phyloP scores from a whole-genome alignment of 2,329 filamentous ascomycete species.

The Aureobasidium lini region DNA sequence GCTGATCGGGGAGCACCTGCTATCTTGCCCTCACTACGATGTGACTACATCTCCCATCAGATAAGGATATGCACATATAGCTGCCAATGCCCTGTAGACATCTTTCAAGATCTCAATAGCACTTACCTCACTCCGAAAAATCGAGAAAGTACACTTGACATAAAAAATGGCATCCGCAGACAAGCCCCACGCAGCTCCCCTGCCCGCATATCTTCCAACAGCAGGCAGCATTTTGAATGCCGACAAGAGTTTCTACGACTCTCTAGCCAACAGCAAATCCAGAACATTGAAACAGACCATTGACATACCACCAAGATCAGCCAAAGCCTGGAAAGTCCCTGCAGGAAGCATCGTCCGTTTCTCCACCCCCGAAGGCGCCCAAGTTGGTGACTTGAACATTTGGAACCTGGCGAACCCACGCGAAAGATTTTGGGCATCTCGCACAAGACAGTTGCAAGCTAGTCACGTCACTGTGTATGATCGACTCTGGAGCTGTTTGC shows the following conservation, averaged over 20 bases:
- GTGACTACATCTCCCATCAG: background rate
- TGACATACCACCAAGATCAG: conserved; percentile 64
- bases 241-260: conserved; percentile 23
- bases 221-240: conserved; percentile 24
- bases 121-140: background rate
- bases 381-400: conserved; percentile 78
- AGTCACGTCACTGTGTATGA: conserved; percentile 66
- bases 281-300: conserved; percentile 30
- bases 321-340: conserved; percentile 63
- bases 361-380: conserved; percentile 67
- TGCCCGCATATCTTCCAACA: conserved; percentile 27
- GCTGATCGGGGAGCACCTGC: background rate
- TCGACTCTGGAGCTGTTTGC: conserved; percentile 69
- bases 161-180: conserved; percentile 7
- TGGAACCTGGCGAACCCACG: conserved; percentile 71
- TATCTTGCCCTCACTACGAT: background rate
- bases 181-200: conserved; percentile 16
- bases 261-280: conserved; percentile 18
- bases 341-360: conserved; percentile 64
- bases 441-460: conserved; percentile 71
- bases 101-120: background rate
- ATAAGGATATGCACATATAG: background rate
- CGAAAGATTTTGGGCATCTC: conserved; percentile 73
- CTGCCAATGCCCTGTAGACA: background rate
- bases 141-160: background rate